Conservation (phyloP, 2,329 filamentous ascomycete genomes). For the Claviceps maximensis region DNA sequence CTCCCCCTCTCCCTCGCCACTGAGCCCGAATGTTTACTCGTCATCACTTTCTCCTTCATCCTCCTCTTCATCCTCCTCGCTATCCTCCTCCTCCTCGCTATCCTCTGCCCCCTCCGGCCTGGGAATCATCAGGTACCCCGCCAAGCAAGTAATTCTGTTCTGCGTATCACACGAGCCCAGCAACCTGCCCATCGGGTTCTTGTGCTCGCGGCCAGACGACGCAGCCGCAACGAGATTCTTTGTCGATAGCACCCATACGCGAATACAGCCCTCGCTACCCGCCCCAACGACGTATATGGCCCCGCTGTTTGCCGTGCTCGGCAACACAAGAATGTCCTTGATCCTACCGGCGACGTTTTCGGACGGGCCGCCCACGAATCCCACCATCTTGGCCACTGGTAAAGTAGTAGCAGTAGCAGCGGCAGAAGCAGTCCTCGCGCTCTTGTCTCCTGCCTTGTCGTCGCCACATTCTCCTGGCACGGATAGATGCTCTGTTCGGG, state of each 20-base stretch:
- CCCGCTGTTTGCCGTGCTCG: slow-evolving; percentile 23
- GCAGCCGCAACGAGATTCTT: slow-evolving; percentile 24
- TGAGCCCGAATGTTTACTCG: not conserved
- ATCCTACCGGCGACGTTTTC: slow-evolving; percentile 57
- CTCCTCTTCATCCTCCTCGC: slow-evolving; percentile 24
- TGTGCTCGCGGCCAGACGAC: slow-evolving; percentile 10
- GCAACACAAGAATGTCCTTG: slow-evolving; percentile 73
- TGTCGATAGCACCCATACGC: slow-evolving; percentile 55
- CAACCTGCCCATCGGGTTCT: slow-evolving; percentile 43
- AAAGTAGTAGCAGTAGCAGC: slow-evolving; percentile 15
- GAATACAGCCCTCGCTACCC: slow-evolving; percentile 75
- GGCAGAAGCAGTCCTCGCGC: slow-evolving; percentile 7
- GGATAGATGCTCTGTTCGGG: slow-evolving; percentile 36
- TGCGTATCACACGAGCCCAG: slow-evolving; percentile 72
- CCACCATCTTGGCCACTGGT: slow-evolving; percentile 52
- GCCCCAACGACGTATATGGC: slow-evolving; percentile 52
- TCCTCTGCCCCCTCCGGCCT: slow-evolving; percentile 47
- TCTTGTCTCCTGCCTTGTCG: slow-evolving; percentile 1
- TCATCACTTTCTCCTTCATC: slow-evolving; percentile 10
- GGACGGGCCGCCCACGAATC: slow-evolving; percentile 64
- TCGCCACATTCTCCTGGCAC: slow-evolving; percentile 21
- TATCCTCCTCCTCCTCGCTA: slow-evolving; percentile 37
- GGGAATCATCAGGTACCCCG: slow-evolving; percentile 73
- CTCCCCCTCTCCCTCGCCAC: not conserved
- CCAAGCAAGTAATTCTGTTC: slow-evolving; percentile 80